Base-by-base conservation (phyloP, 352 stramenopile genomes). In the Elongisporangium anandrum region DNA sequence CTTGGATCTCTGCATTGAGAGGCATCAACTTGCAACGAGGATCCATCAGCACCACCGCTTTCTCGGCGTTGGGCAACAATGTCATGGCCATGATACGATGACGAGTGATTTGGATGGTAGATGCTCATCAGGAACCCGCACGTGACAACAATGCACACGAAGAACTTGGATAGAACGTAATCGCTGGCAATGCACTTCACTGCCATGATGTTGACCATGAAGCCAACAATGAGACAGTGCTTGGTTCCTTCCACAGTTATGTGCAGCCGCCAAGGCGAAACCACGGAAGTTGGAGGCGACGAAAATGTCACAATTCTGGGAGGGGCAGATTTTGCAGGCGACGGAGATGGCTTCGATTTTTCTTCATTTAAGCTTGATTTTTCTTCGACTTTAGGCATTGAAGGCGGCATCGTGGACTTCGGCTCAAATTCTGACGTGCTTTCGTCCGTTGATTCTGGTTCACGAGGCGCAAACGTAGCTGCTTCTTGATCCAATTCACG, bases 201-300 rank as follows among this genome's bases (percentile, higher is more conserved):
- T 4, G 82, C 79, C 51, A 88, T 69, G 13, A 90, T 90, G 57
- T 92, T 92, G 19, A 92, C 62, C 66, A 92, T 79, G 45, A 92
- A 88, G 22, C 82, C 78, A 3, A 88, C 66, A 58, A 92, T 92
- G 24, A 90, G 61, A 51, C 80, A 92, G 57, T 85, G 78, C 57
- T 92, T 87, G 23, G 69, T 79, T 12, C 82, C 82, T 52, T 89
- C 80, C 2, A 90, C 60, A 0, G 70, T 68, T 49, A 92, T 26
- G 19, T 89, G 61, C 2, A 92, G 64, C 41, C 75, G 61, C 78
- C 79, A 92, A 9, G 63, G 68, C 4, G 74, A 81, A 51, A 61
- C 48, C 17, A 53, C 34, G 16, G 65, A 20, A n/a, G 51, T 81
- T 56, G 20, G 57, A 24, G 50, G 60, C 4, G 69, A 61, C 13